Evolutionary conservation across 2,329 filamentous ascomycete genomes (phyloP).

Genomic region (Phoma sp.): DNA sequence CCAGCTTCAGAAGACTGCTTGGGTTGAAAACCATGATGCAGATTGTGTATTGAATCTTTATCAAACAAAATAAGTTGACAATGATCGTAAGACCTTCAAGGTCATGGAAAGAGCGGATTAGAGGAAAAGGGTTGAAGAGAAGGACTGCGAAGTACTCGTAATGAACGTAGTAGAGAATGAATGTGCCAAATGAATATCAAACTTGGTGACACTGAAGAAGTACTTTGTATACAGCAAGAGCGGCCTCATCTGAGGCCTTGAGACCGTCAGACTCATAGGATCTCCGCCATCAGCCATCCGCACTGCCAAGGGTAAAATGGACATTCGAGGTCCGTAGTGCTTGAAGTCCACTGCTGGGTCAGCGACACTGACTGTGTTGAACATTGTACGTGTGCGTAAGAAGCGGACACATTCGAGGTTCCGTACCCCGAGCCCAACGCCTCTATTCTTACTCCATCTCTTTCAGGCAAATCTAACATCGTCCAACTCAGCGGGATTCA

Average conservation of each 20-base stretch:
- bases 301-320: conserved; percentile 5
- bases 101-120: neutral
- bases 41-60: too few species aligned
- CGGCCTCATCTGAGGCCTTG: conserved; percentile 10
- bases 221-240: conserved; percentile 6
- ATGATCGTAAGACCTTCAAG: conserved; percentile 1
- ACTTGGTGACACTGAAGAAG: neutral
- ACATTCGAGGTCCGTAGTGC: conserved; percentile 7
- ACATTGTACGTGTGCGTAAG: neutral
- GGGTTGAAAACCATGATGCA: conserved; percentile 26
- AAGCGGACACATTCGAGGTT: neutral
- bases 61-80: neutral
- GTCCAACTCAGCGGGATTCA: neutral
- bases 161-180: neutral
- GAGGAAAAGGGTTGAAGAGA: neutral
- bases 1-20: conserved; percentile 19
- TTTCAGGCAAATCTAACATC: neutral
- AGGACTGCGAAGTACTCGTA: neutral
- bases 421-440: neutral
- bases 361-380: neutral
- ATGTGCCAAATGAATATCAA: neutral
- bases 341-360: conserved; percentile 1
- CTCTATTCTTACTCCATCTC: neutral
- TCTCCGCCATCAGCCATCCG: conserved; percentile 5
- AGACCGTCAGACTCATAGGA: neutral